Base-by-base conservation (phyloP, 768 basidiomycete genomes). In the Mycena amicta region DNA sequence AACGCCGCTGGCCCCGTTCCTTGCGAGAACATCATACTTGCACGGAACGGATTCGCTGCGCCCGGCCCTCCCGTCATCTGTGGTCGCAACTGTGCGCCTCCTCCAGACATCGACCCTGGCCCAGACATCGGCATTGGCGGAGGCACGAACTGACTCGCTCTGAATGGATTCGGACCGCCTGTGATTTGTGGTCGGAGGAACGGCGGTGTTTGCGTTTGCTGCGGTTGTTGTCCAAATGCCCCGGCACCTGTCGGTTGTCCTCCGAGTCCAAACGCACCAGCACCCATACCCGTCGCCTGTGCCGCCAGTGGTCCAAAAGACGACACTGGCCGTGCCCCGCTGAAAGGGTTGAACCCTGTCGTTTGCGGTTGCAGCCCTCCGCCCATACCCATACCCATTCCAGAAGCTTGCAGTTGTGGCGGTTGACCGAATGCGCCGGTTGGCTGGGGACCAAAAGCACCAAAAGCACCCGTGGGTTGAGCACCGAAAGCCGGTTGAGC, bases 21-120 rank as follows among this genome's bases (percentile, higher is more conserved):
- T 65, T 89, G 86, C 12, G 88, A 82, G 25, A 86, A 55, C 60
- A 93, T 71, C 80, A 87, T 82, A 64, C 83, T 90, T 71, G 92
- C 92, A 30, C 93, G 80, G 79, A 95, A 95, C 8, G 92, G 93
- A 72, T 94, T 95, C 41, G 78, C 74, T 27, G 59, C 28, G 16
- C 62, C 62, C 4, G 49, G 12, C 11, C 55, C 62, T n/a, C 86
- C 89, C 6, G 87, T 90, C 29, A 75, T 70, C 61, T 88, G 84
- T 22, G 86, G 80, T 66, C 80, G 83, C 51, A 81, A 66, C 20
- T 45, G 43, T 13, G 43, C 8, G 20, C 8, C 52, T 27, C 3
- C 37, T 1, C 50, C 55, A 52, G 37, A 61, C 62, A 53, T n/a
- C n/a, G 41, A 30, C 15, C 33, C 18, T 37, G 25, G 29, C 5